These are phyloP conservation scores for Gynochthodes officinalis DNA, from an alignment of 257 asterid species.

Conservation along the genomic window DNA sequence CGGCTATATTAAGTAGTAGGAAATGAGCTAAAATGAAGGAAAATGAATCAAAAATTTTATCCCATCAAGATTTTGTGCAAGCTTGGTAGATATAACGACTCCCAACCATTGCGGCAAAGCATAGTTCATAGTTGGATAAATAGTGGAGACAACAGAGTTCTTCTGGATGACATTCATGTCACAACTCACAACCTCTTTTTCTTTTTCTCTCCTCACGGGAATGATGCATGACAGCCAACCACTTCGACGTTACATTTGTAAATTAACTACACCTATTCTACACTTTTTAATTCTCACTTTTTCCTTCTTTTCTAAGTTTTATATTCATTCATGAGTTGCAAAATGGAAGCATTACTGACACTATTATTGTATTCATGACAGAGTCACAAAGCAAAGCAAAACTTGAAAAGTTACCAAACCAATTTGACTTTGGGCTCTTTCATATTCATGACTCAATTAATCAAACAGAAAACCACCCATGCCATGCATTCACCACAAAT, in stretches of 20 bases:
- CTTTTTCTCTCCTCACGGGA: constrained; percentile 50
- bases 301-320: not conserved
- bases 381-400: constrained; percentile 2
- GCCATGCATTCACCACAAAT: constrained; percentile 10
- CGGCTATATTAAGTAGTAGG: not conserved
- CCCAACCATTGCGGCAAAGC: not conserved
- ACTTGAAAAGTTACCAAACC: constrained; percentile 14
- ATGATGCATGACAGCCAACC: constrained; percentile 49
- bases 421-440: constrained; percentile 15
- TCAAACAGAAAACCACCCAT: not conserved
- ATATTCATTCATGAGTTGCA: constrained; percentile 9
- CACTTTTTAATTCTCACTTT: not conserved
- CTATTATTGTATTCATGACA: constrained; percentile 16
- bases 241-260: constrained; percentile 17
- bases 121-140: not conserved
- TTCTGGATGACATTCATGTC: constrained; percentile 6
- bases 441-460: constrained; percentile 14
- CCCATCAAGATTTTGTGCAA: not conserved
- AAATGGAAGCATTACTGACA: constrained; percentile 6
- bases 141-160: constrained; percentile 4
- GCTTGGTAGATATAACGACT: not conserved
- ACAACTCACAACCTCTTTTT: constrained; percentile 12
- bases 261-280: not conserved
- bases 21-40: not conserved
- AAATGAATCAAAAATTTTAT: not conserved